Conservation (phyloP, 2,329 filamentous ascomycete species). For the Pezizomycotina sp. region DNA sequence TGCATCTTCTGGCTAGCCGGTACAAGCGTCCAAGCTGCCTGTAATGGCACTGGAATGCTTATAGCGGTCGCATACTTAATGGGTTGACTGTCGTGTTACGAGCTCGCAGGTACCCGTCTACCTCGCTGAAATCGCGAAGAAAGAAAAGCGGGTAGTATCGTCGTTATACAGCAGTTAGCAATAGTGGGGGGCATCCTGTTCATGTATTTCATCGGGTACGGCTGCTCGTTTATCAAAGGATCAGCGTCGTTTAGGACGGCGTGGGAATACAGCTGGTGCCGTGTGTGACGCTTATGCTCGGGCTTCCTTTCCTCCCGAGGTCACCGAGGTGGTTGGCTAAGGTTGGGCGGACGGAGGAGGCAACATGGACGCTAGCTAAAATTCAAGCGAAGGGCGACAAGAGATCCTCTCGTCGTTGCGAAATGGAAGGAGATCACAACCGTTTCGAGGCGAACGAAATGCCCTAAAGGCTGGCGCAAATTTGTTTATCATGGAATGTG, state of each 20-base stretch:
- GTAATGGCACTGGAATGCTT: constrained; percentile 26
- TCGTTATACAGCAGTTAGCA: constrained; percentile 33
- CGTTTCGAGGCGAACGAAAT: constrained; percentile 29
- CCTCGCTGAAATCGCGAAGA: constrained; percentile 32
- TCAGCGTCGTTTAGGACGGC: constrained; percentile 36
- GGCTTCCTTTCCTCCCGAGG: constrained; percentile 34
- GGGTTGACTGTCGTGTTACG: constrained; percentile 28
- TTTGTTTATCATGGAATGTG: constrained; percentile 36
- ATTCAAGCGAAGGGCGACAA: constrained; percentile 42
- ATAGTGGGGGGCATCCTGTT: constrained; percentile 30
- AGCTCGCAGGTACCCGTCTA: constrained; percentile 34
- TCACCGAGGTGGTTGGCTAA: constrained; percentile 39
- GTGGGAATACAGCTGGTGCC: constrained; percentile 36
- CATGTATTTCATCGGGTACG: constrained; percentile 34
- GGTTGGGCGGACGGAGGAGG: constrained; percentile 35
- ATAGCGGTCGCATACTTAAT: constrained; percentile 28
- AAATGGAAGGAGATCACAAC: constrained; percentile 40
- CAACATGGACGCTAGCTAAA: constrained; percentile 36
- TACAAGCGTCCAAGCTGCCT: constrained; percentile 26
- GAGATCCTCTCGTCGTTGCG: constrained; percentile 40
- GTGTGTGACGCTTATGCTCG: constrained; percentile 31
- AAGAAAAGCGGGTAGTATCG: constrained; percentile 32
- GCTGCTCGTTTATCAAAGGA: constrained; percentile 32
- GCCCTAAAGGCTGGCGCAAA: constrained; percentile 30
- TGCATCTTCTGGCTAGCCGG: constrained; percentile 35